These are phyloP conservation scores for Bremia lactucae DNA, from an alignment of 352 stramenopile species.

Conservation along the genomic window DNA sequence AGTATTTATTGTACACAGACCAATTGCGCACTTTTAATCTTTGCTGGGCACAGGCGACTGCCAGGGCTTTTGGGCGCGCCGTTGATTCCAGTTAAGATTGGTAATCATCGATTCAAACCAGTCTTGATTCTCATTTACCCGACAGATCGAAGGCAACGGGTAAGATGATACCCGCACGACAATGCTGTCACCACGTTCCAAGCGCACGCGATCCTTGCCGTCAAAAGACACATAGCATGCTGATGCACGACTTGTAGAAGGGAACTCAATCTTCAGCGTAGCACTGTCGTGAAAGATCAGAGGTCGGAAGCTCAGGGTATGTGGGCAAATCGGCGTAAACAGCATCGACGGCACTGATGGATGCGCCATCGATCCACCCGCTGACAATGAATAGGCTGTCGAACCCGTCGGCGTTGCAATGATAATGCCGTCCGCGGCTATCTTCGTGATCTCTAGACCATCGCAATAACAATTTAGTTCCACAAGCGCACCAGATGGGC, in stretches of 20 bases:
- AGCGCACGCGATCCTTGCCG: constrained; percentile 82
- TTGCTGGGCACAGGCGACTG: constrained; percentile 23
- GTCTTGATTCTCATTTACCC: constrained; percentile 84
- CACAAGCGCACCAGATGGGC: constrained; percentile 82
- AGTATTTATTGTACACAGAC: constrained; percentile 6
- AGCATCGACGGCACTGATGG: constrained; percentile 95
- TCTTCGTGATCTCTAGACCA: constrained; percentile 92
- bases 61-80: constrained; percentile 74
- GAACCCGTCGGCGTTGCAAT: constrained; percentile 96
- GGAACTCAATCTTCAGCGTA: constrained; percentile 84
- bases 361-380: constrained; percentile 96
- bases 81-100: constrained; percentile 90
- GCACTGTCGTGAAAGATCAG: constrained; percentile 88
- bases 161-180: constrained; percentile 82
- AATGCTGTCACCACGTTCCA: constrained; percentile 79
- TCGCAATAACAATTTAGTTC: constrained; percentile 97
- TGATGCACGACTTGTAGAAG: constrained; percentile 56
- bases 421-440: constrained; percentile 95
- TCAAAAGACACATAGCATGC: constrained; percentile 87
- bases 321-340: constrained; percentile 97
- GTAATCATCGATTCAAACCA: constrained; percentile 89
- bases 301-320: constrained; percentile 91
- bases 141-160: constrained; percentile 80
- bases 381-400: constrained; percentile 96
- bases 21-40: constrained; percentile 12